Evolutionary conservation across 2,329 filamentous ascomycete genomes (phyloP), one percentile per base, ranked within the genome.

Genomic region (Neofusicoccum ribis): DNA sequence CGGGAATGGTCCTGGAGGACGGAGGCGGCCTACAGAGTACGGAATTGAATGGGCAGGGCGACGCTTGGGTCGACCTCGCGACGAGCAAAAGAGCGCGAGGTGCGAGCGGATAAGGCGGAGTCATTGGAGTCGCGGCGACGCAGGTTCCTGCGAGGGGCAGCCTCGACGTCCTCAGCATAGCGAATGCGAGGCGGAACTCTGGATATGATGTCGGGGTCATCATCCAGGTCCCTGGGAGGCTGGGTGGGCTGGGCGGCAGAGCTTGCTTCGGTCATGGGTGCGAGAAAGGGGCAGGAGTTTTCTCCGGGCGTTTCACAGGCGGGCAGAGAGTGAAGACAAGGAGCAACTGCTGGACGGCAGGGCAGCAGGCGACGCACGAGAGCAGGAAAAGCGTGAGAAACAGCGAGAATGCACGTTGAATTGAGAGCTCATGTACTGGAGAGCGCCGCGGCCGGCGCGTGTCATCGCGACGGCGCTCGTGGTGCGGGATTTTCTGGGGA

Each of bases 11-110:
- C 15, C 37, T 17, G 23, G 27, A 6, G 47, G 4, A 23, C 17
- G 5, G 11, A 20, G 12, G 27, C 23, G 34, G 46, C 72, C 64
- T 51, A 74, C 65, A 82, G 68, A 2, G 79, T 82, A 34, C 79
- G 73, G 68, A 79, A 82, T 31, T 75, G 72, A 64, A 81, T 81
- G 15, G 80, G 80, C 5, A 82, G 71, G 0, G 73, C 79, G 59
- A 80, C 73, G 50, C 74, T 74, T 3, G 79, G 80, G 56, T 82
- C 78, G n/a, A 82, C 72, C 69, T 74, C 71, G 67, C 72, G 68
- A 66, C 78, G 72, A 69, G 73, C 15, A 76, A 72, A 61, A 72
- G 78, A 37, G 72, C 70, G 71, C 67, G 79, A 68, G 64, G 80
- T 72, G 69, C 78, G 69, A 5, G 72, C 73, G 65, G 75, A 74